Evolutionary conservation across 345 rosid species (phyloP), one percentile per base, ranked within the genome.

Genomic region (Lenwebbia sp.): DNA sequence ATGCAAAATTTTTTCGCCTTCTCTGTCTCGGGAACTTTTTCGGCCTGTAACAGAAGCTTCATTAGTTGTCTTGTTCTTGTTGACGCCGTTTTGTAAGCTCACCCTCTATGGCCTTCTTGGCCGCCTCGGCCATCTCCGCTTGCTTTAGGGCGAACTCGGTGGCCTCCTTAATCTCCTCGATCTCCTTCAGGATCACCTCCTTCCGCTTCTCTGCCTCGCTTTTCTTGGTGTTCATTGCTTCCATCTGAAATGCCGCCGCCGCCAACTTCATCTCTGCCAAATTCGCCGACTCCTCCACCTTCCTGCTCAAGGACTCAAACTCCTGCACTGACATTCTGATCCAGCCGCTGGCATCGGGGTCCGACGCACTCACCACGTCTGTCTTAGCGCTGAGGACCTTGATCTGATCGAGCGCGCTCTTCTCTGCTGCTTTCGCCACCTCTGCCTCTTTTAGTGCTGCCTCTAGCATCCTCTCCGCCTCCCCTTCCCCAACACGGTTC

Each of bases 101-200:
- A 44, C 85, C 92, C 83, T 95, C 94, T 12, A 97, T 91, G 54
- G 88, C 90, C 28, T 49, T 90, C 89, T 93, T 91, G 7, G 98
- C 99, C 0, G 96, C 93, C 86, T 93, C 95, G 10, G 99, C 95
- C 83, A 86, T 87, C 75, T 94, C 93, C 23, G 95, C 94, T 44
- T 97, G 92, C 88, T 89, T 94, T 89, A 94, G 85, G 54, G 99
- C 99, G 74, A 92, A 51, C 3, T 93, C 98, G 4, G 94, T 96
- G 13, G 96, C 98, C 13, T 90, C 89, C 53, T 94, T 88, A 84
- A 96, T 93, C 89, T 95, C 96, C 88, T 92, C 93, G 3, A 94
- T 88, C 10, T 94, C 94, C 86, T 90, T 91, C 85, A 93, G 74
- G 54, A 86, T 91, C 11, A 90, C 95, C 85, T 86, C 94, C 85